These are phyloP conservation scores for Lagenidium giganteum DNA, from an alignment of 352 stramenopile genomes.

Conservation along the genomic window DNA sequence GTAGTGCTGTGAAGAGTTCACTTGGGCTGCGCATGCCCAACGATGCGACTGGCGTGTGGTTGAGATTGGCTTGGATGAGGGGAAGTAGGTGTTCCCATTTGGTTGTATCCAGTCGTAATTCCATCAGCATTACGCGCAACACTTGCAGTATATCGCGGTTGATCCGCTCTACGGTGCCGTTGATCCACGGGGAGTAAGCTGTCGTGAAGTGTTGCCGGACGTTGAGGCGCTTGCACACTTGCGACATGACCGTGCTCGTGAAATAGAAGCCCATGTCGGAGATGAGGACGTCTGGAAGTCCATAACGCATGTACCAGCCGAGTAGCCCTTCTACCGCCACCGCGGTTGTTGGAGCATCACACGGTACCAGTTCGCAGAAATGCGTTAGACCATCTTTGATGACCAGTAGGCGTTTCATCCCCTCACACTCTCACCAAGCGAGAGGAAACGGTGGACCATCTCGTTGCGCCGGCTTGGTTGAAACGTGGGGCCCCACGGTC, in stretches of 20 bases:
- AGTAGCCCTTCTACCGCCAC: slow-evolving; percentile 16
- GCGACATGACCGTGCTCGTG: slow-evolving; percentile 18
- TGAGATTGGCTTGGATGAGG: slow-evolving; percentile 22
- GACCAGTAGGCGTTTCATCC: slow-evolving; percentile 18
- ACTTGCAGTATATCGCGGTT: slow-evolving; percentile 25
- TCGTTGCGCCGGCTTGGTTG: slow-evolving; percentile 11
- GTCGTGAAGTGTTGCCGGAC: slow-evolving; percentile 20
- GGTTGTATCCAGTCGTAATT: slow-evolving; percentile 16
- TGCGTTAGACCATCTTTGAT: slow-evolving; percentile 20
- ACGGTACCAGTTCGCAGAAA: slow-evolving; percentile 21
- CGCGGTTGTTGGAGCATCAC: slow-evolving; percentile 12
- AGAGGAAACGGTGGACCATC: slow-evolving; percentile 22
- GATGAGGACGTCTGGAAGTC: slow-evolving; percentile 13
- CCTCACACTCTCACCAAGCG: slow-evolving; percentile 15
- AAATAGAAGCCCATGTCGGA: slow-evolving; percentile 24
- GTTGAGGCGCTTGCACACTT: slow-evolving; percentile 11
- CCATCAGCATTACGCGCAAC: slow-evolving; percentile 13
- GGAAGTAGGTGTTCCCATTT: slow-evolving; percentile 21
- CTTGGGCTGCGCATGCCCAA: slow-evolving; percentile 9
- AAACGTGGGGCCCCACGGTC: background rate
- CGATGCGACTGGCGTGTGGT: slow-evolving; percentile 20
- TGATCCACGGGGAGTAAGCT: slow-evolving; percentile 25
- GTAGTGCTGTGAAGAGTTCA: slow-evolving; percentile 16
- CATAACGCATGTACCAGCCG: slow-evolving; percentile 13
- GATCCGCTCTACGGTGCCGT: slow-evolving; percentile 22